These are phyloP conservation scores for Fusarium buxicola DNA, from an alignment of 2,329 filamentous ascomycete species.

Conservation along the genomic window DNA sequence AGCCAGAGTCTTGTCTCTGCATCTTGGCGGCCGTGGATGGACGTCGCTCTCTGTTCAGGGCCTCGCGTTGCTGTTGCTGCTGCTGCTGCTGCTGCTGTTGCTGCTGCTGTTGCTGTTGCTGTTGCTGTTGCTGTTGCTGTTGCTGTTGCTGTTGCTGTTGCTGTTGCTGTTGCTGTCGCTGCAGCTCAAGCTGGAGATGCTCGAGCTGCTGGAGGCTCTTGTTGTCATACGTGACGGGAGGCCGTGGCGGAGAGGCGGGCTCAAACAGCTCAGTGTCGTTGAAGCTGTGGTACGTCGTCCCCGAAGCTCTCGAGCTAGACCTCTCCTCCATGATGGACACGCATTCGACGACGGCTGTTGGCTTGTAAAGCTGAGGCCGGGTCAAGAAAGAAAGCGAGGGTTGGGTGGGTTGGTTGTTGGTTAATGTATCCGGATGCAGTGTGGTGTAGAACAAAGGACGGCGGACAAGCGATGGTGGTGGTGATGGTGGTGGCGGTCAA, in stretches of 20 bases:
- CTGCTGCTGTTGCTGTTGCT: no score
- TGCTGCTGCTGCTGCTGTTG: no score
- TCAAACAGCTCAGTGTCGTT: slow-evolving; percentile 62
- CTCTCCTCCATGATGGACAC: slow-evolving; percentile 48
- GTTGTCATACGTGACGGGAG: slow-evolving; percentile 40
- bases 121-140: no score
- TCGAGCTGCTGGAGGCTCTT: slow-evolving; percentile 38
- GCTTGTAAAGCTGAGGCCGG: background rate
- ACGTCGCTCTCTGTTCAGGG: slow-evolving; percentile 42
- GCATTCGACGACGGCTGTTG: slow-evolving; percentile 33
- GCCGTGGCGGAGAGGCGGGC: slow-evolving; percentile 49
- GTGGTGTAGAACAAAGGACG: slow-evolving; percentile 10
- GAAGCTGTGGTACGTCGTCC: slow-evolving; percentile 67
- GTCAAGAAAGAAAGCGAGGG: background rate
- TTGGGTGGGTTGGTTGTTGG: slow-evolving; percentile 8
- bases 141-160: slow-evolving; percentile 22
- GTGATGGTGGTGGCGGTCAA: slow-evolving; percentile 16
- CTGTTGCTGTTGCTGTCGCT: slow-evolving; percentile 42
- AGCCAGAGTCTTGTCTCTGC: slow-evolving; percentile 69
- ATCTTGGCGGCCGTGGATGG: slow-evolving; percentile 55
- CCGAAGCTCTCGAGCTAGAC: slow-evolving; percentile 58
- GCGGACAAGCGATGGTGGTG: slow-evolving; percentile 3
- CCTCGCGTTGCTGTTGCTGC: slow-evolving; percentile 38
- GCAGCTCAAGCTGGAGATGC: slow-evolving; percentile 37
- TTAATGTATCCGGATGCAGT: no score